Conservation (phyloP, 345 rosid genomes). For the Crucihimalaya himalaica region DNA sequence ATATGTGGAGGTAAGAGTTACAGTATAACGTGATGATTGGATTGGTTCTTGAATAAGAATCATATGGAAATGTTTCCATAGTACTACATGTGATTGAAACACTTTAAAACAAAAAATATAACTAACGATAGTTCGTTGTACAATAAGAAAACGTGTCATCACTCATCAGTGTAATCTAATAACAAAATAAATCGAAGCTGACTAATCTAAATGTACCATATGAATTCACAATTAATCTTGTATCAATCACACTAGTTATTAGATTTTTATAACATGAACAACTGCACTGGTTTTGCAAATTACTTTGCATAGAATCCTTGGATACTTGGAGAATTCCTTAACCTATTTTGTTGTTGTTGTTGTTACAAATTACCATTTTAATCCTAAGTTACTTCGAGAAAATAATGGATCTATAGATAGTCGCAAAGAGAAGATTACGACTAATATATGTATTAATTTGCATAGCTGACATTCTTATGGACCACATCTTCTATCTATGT, state of each 20-base stretch:
- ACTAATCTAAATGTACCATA: background rate
- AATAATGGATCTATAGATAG: background rate
- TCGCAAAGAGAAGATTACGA: background rate
- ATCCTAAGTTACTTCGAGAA: background rate
- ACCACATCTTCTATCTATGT: constrained; percentile 28
- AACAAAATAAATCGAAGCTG: background rate
- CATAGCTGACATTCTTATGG: constrained; percentile 36
- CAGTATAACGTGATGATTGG: constrained; percentile 31
- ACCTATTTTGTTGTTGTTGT: too few relatives aligned
- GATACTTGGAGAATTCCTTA: too few relatives aligned
- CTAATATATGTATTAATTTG: background rate
- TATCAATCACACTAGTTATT: background rate
- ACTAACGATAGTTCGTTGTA: background rate
- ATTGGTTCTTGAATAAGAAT: constrained; percentile 4
- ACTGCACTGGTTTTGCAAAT: background rate
- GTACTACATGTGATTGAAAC: constrained; percentile 19
- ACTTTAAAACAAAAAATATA: constrained; percentile 6
- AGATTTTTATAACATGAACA: background rate
- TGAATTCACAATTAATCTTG: background rate
- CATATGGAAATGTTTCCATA: background rate
- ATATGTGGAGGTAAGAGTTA: constrained; percentile 32
- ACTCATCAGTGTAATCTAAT: background rate
- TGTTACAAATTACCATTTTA: background rate
- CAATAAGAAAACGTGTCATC: background rate
- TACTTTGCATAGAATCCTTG: too few relatives aligned